These are phyloP conservation scores for Solanum ossicruentum DNA, from an alignment of 257 asterid species.

Conservation along the genomic window DNA sequence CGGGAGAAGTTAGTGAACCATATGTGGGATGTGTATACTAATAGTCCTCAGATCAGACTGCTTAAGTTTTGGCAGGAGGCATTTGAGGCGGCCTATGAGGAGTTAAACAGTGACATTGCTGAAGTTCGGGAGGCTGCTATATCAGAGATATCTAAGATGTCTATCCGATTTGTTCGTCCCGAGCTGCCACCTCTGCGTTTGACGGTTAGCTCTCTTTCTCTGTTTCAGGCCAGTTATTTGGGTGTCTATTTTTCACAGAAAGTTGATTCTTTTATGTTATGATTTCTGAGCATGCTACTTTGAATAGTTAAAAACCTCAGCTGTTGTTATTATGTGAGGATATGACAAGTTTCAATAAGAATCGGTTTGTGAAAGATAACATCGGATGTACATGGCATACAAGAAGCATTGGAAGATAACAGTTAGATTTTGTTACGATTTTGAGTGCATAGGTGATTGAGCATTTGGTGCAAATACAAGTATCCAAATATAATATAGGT, in stretches of 20 bases:
- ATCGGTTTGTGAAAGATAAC: neutral
- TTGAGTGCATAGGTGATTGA: neutral
- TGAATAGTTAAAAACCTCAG: neutral
- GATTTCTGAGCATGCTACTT: neutral
- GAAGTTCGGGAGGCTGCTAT: conserved; percentile 57
- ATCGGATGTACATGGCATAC: neutral
- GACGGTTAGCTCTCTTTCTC: conserved; percentile 33
- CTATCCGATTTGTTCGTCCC: conserved; percentile 32
- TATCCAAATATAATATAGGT: neutral
- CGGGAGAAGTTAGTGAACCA: conserved; percentile 84
- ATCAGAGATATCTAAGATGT: conserved; percentile 85
- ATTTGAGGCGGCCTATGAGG: conserved; percentile 81
- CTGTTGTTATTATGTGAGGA: neutral
- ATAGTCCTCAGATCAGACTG: conserved; percentile 52
- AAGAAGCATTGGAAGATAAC: neutral
- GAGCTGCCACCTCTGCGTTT: conserved; percentile 47
- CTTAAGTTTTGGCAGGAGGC: conserved; percentile 84
- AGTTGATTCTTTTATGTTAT: neutral
- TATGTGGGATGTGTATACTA: conserved; percentile 88
- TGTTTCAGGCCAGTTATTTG: neutral
- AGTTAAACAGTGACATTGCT: conserved; percentile 54
- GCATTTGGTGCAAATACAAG: neutral
- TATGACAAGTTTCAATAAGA: neutral
- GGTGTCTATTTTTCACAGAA: neutral
- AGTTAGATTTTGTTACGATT: neutral